phyloP scores from a whole-genome alignment of 2,329 filamentous ascomycete species.

The Cercospora canescens region DNA sequence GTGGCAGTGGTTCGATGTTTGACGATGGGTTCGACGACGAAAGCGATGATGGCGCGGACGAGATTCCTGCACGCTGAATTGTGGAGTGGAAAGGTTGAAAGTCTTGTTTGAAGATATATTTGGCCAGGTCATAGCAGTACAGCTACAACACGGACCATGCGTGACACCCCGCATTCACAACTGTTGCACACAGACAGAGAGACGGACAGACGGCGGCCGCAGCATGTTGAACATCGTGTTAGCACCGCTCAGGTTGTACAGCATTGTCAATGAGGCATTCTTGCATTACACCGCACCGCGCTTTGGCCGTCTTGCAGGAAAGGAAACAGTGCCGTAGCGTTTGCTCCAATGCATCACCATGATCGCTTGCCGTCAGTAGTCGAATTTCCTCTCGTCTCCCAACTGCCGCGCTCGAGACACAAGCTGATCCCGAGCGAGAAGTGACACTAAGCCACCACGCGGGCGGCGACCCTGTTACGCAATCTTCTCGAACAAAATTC shows the following conservation, averaged over 20 bases:
- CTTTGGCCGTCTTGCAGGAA: neutral
- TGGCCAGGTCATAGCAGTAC: neutral
- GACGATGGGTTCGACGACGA: conserved; percentile 15
- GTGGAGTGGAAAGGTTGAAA: neutral
- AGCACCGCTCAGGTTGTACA: conserved; percentile 5
- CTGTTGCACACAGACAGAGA: neutral
- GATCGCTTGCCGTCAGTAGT: neutral
- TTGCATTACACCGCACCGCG: neutral
- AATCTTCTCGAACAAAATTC: neutral
- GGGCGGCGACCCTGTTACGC: neutral
- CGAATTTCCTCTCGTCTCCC: neutral
- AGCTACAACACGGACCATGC: neutral
- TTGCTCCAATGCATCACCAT: neutral
- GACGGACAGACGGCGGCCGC: too few species aligned
- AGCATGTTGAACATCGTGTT: neutral
- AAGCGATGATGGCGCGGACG: conserved; percentile 24
- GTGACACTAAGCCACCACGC: too few species aligned
- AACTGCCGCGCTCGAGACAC: neutral
- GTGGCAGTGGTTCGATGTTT: conserved; percentile 6
- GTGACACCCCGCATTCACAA: neutral
- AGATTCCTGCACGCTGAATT: conserved; percentile 17
- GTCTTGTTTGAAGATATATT: neutral
- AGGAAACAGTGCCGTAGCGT: neutral
- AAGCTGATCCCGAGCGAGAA: neutral
- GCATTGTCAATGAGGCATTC: neutral